These are phyloP conservation scores for Tetracladium setigerum DNA, from an alignment of 495 filamentous ascomycete genomes.

Conservation along the genomic window DNA sequence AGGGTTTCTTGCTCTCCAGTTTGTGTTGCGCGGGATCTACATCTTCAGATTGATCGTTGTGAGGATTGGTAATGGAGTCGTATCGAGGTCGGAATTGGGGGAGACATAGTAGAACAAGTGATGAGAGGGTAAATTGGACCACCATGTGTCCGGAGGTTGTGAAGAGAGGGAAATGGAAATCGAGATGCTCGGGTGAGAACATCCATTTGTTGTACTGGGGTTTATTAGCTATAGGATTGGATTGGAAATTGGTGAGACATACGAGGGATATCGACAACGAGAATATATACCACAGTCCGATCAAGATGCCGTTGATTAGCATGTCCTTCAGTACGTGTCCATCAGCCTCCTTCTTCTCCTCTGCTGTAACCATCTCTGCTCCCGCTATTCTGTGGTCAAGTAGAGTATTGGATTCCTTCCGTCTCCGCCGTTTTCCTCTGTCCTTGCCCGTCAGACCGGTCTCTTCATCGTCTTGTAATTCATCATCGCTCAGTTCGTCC, in stretches of 20 bases:
- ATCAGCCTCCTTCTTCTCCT: conserved; percentile 63
- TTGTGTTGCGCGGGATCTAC: conserved; percentile 41
- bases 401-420: conserved; percentile 57
- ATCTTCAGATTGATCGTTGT: conserved; percentile 35
- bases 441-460: conserved; percentile 72
- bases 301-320: conserved; percentile 65
- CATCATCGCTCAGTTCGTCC: conserved; percentile 49
- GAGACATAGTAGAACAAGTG: conserved; percentile 70
- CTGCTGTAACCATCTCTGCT: conserved; percentile 42
- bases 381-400: conserved; percentile 67
- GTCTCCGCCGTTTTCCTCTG: conserved; percentile 54
- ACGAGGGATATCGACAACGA: conserved; percentile 92
- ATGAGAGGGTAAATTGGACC: conserved; percentile 84
- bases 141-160: conserved; percentile 94
- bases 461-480: conserved; percentile 82
- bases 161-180: conserved; percentile 94
- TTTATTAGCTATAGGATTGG: background rate
- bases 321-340: conserved; percentile 59
- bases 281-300: conserved; percentile 89
- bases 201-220: conserved; percentile 99
- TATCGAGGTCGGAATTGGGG: conserved; percentile 72
- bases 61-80: conserved; percentile 31
- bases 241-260: conserved; percentile 30
- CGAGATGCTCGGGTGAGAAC: conserved; percentile 77
- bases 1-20: conserved; percentile 53